phyloP scores from a whole-genome alignment of 176 grass and related monocot species.

The Oryza meridionalis region DNA sequence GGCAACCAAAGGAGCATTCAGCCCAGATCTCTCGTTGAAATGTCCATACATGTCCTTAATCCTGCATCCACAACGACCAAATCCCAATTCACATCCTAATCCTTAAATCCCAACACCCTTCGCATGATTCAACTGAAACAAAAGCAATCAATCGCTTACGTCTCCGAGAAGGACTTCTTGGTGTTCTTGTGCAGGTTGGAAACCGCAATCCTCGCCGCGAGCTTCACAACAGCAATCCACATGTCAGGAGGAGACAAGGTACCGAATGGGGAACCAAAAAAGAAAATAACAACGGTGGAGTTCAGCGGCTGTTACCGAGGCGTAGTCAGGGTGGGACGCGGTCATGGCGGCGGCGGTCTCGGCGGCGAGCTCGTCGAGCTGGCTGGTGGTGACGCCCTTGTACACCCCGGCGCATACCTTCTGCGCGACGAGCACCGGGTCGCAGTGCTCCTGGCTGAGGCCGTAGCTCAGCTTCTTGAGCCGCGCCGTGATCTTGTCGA shows the following conservation, averaged over 20 bases:
- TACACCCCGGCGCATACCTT: slow-evolving; percentile 92
- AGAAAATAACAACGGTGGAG: background rate
- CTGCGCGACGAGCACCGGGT: slow-evolving; percentile 87
- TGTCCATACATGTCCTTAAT: slow-evolving; percentile 83
- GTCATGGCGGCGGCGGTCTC: slow-evolving; percentile 92
- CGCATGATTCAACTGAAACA: background rate
- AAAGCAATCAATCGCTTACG: slow-evolving; percentile 36
- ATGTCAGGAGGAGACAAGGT: background rate
- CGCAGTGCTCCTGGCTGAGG: slow-evolving; percentile 99
- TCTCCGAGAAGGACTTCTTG: slow-evolving; percentile 91
- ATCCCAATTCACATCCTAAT: background rate
- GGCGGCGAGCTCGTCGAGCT: slow-evolving; percentile 94
- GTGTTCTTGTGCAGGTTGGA: slow-evolving; percentile 99
- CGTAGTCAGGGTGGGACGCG: slow-evolving; percentile 89
- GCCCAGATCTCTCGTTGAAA: slow-evolving; percentile 77
- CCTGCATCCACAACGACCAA: slow-evolving; percentile 47
- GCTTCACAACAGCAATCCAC: slow-evolving; percentile 29
- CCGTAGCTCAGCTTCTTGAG: slow-evolving; percentile 98
- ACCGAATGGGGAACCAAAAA: background rate
- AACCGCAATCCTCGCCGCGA: slow-evolving; percentile 91
- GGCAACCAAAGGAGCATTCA: slow-evolving; percentile 77
- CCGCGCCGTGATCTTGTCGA: slow-evolving; percentile 97
- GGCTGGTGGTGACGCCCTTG: slow-evolving; percentile 96
- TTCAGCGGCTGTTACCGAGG: slow-evolving; percentile 45
- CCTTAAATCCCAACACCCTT: background rate